Percentiles rank a stretch among this genome's conserved stretches.
Evolutionary conservation across 169 alveolate species (phyloP).

Genomic region (Plasmodium ovale): DNA sequence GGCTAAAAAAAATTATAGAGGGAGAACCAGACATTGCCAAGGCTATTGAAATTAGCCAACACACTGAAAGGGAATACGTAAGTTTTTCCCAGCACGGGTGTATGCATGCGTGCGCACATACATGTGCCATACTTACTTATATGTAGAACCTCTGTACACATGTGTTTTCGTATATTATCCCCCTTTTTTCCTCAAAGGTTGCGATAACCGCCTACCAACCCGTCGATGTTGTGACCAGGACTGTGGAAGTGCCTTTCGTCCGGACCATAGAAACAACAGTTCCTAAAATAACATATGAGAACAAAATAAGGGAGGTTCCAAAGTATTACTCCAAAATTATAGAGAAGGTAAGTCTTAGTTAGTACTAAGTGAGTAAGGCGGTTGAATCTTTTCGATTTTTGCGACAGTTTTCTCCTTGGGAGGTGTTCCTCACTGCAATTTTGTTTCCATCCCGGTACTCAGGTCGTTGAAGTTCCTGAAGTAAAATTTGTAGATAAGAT

Average conservation of each 20-base stretch:
- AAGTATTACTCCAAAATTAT: constrained; percentile 85
- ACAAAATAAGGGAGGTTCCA: constrained; percentile 88
- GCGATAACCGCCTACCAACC: constrained; percentile 86
- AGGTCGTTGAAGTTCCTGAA: constrained; percentile 89
- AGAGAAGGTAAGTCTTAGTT: constrained; percentile 79
- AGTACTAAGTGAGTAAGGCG: too few species aligned
- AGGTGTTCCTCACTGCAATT: neutral
- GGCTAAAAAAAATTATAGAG: constrained; percentile 38
- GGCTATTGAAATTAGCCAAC: constrained; percentile 79
- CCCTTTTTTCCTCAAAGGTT: constrained; percentile 67
- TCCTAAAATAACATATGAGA: constrained; percentile 88
- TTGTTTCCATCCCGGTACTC: neutral
- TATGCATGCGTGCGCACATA: neutral
- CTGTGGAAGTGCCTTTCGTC: constrained; percentile 88
- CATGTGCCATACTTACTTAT: neutral
- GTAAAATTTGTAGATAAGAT: constrained; percentile 87
- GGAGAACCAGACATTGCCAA: constrained; percentile 78
- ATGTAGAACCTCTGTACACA: neutral
- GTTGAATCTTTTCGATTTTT: neutral
- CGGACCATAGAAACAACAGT: constrained; percentile 86
- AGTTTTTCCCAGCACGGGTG: neutral
- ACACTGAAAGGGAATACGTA: constrained; percentile 84
- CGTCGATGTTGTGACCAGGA: constrained; percentile 81
- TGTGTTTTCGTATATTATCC: neutral
- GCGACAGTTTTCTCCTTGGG: neutral